These are phyloP conservation scores for Zygosaccharomyces pseudorouxii DNA, from an alignment of 805 yeast genomes.

Conservation along the genomic window DNA sequence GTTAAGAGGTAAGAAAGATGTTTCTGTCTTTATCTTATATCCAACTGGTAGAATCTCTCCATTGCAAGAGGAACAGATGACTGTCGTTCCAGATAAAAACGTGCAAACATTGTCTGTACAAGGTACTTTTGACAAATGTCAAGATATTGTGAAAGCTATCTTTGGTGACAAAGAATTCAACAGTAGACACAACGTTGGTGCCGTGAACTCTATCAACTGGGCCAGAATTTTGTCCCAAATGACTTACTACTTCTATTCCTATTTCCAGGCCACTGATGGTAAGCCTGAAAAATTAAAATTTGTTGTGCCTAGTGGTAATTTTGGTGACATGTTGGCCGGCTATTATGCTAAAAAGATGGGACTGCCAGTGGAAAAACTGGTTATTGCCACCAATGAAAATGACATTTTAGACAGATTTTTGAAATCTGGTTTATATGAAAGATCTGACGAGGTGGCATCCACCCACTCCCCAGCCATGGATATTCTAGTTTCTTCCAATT, in stretches of 20 bases:
- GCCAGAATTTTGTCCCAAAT: constrained; percentile 97
- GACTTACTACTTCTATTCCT: constrained; percentile 92
- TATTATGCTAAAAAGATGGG: constrained; percentile 95
- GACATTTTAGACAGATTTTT: constrained; percentile 92
- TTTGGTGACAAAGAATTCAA: constrained; percentile 90
- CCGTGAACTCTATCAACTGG: constrained; percentile 98
- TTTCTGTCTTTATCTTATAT: constrained; percentile 91
- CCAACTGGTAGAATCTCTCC: constrained; percentile 98
- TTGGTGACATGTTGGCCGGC: constrained; percentile 97
- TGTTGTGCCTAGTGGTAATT: constrained; percentile 97
- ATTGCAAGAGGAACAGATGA: constrained; percentile 97
- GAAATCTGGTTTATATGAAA: constrained; percentile 79
- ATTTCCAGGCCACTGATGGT: constrained; percentile 56
- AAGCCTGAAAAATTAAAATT: constrained; percentile 55
- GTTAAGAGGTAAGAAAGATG: constrained; percentile 92
- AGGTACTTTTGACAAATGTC: constrained; percentile 98
- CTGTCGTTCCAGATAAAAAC: constrained; percentile 87
- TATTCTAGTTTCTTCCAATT: constrained; percentile 88
- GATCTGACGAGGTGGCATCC: constrained; percentile 69
- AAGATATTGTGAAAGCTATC: constrained; percentile 88
- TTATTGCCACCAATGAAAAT: constrained; percentile 93
- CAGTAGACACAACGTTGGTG: constrained; percentile 87
- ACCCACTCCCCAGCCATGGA: constrained; percentile 99
- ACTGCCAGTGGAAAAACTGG: constrained; percentile 76
- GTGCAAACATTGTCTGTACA: constrained; percentile 93